phyloP scores from a whole-genome alignment of 768 basidiomycete species.

The Tulasnella sp. region DNA sequence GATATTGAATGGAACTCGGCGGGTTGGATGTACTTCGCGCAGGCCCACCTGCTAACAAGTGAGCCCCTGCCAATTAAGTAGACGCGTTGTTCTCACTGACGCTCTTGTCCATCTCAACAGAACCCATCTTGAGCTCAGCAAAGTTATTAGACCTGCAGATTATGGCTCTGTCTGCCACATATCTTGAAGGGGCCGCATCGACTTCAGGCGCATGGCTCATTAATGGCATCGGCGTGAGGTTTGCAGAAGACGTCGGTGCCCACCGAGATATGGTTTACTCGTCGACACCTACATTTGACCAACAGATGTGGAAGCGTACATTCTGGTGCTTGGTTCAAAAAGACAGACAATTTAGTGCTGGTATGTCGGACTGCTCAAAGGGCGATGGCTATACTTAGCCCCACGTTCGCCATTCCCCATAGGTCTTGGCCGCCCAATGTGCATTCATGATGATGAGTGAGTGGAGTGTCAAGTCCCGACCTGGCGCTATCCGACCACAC shows the following conservation, averaged over 20 bases:
- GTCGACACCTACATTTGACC: slow-evolving; percentile 36
- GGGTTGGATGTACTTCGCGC: slow-evolving; percentile 53
- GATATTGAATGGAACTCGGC: slow-evolving; percentile 36
- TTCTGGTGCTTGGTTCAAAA: too few relatives aligned
- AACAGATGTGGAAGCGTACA: slow-evolving; percentile 69
- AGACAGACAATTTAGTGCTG: too few relatives aligned
- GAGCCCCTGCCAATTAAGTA: too few relatives aligned
- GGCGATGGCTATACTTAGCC: too few relatives aligned
- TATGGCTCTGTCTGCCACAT: slow-evolving; percentile 34
- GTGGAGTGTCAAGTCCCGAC: slow-evolving; percentile 23
- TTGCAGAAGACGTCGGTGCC: slow-evolving; percentile 36
- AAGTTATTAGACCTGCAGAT: slow-evolving; percentile 62
- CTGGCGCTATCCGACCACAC: background rate
- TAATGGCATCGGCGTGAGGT: slow-evolving; percentile 30
- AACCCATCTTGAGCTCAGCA: slow-evolving; percentile 32
- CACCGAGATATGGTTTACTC: slow-evolving; percentile 47
- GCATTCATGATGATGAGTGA: slow-evolving; percentile 66
- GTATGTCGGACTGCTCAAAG: too few relatives aligned
- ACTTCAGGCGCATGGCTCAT: slow-evolving; percentile 40
- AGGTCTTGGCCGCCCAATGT: slow-evolving; percentile 53
- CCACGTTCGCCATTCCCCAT: too few relatives aligned
- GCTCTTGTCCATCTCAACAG: background rate
- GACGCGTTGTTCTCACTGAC: background rate
- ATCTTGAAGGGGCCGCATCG: slow-evolving; percentile 37
- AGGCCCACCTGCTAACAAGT: slow-evolving; percentile 47